Evolutionary conservation across 2,329 filamentous ascomycete species (phyloP).

Genomic region (Emmonsia crescens): DNA sequence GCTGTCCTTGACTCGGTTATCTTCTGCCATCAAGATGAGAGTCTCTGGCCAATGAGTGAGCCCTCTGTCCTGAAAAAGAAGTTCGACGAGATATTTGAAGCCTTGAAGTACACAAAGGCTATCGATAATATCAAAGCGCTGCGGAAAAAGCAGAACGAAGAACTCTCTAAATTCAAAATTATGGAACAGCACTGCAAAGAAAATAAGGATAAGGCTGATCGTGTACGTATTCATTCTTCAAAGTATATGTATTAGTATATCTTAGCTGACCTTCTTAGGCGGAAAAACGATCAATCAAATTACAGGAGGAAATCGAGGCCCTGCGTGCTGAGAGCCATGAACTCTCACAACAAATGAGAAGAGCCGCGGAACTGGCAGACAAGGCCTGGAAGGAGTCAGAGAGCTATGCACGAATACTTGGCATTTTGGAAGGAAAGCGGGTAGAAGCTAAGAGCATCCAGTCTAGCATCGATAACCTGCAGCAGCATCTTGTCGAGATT

Average conservation of each 20-base stretch:
- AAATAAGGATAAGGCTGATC: constrained; percentile 75
- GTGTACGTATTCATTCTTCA: constrained; percentile 29
- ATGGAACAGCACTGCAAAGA: constrained; percentile 67
- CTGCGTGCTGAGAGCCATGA: constrained; percentile 52
- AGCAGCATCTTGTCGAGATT: constrained; percentile 63
- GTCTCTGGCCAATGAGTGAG: constrained; percentile 90
- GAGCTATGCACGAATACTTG: constrained; percentile 62
- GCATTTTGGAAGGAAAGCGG: constrained; percentile 63
- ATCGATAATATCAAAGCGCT: constrained; percentile 89
- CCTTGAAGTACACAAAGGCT: constrained; percentile 90
- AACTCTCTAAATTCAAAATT: constrained; percentile 61
- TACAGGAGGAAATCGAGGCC: constrained; percentile 52
- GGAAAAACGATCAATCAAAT: constrained; percentile 52
- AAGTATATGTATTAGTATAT: not conserved
- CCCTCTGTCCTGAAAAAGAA: constrained; percentile 76
- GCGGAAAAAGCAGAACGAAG: constrained; percentile 68
- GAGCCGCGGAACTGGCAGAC: constrained; percentile 41
- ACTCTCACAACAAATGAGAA: constrained; percentile 38
- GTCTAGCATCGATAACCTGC: constrained; percentile 59
- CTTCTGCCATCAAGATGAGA: constrained; percentile 98
- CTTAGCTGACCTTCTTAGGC: constrained; percentile 25
- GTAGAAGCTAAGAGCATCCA: constrained; percentile 62
- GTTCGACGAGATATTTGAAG: constrained; percentile 97
- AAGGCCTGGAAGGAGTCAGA: constrained; percentile 63
- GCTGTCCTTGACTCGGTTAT: constrained; percentile 91